Evolutionary conservation across 345 rosid species (phyloP), one percentile per base, ranked within the genome.

Genomic region (Linum trigynum): DNA sequence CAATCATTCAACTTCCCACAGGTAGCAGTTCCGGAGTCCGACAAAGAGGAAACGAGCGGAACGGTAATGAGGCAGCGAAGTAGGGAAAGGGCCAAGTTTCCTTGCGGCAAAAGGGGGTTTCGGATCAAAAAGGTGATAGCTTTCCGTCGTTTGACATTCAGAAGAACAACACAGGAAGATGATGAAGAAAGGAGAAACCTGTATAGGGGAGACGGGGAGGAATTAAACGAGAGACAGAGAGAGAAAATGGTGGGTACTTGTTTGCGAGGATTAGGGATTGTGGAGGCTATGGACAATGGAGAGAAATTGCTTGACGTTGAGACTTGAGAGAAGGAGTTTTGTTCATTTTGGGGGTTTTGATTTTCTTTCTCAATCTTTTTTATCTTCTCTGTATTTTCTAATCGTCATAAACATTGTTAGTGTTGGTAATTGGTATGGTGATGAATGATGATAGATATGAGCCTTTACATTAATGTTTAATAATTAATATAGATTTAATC

Each of bases 121-220:
- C 50, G 9, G 50, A 43, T 43, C 53, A 48, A 23, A 23, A 23
- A 23, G 32, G 11, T 48, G 53, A 12, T 48, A 48, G 53, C 14
- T 48, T 48, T 48, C 14, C 11, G 53, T 48, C 14, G 53, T 48
- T 48, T 48, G 53, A 48, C 9, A 41, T 41, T 1, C 53, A 48
- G 53, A 10, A 48, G 53, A 43, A 14, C 32, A 58, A n/a, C 23
- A 39, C 32, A 39, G 40, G 23, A 62, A 36, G 36, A 55, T 55
- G 50, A 67, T 17, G 41, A 11, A 8, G 60, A 38, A 40, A 65
- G 17, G 10, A 58, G 39, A 35, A 55, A 23, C 16, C 9, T 16
- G 43, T 64, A 48, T 70, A 55, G 61, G 32, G 74, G 36, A 67
- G 42, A 39, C 57, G 55, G 55, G 65, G 15, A 23, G 39, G 42